phyloP scores from a whole-genome alignment of 495 filamentous ascomycete genomes.

The Hypoxylon crocopeplum region DNA sequence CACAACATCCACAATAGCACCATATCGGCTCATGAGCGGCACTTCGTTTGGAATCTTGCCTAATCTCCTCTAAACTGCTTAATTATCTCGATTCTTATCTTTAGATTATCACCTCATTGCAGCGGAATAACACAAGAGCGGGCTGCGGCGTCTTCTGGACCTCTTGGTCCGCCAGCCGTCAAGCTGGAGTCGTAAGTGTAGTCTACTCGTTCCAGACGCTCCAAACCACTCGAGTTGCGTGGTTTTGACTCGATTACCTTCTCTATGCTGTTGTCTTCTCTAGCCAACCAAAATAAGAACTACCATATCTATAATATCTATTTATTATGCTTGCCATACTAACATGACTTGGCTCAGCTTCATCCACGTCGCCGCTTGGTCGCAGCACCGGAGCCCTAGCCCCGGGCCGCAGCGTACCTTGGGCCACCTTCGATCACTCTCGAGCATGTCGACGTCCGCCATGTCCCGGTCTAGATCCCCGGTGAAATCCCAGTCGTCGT shows the following conservation, averaged over 20 bases:
- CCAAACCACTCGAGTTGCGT: not conserved
- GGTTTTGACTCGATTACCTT: too few species aligned
- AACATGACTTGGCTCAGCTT: constrained; percentile 50
- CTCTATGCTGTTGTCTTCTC: not conserved
- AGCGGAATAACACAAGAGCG: constrained; percentile 29
- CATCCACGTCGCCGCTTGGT: constrained; percentile 58
- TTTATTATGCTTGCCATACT: constrained; percentile 29
- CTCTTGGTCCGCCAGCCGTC: constrained; percentile 43
- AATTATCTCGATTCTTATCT: constrained; percentile 19
- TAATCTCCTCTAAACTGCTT: constrained; percentile 13
- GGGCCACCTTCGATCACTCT: constrained; percentile 59
- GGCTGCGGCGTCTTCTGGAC: constrained; percentile 34
- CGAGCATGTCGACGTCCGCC: constrained; percentile 49
- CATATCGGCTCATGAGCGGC: constrained; percentile 27
- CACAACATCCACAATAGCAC: constrained; percentile 23
- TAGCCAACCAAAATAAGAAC: not conserved
- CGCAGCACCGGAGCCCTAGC: constrained; percentile 52
- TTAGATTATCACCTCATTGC: constrained; percentile 30
- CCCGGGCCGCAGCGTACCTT: constrained; percentile 44
- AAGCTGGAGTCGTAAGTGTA: constrained; percentile 46
- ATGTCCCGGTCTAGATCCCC: constrained; percentile 41
- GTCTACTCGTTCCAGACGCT: not conserved
- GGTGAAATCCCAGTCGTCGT: constrained; percentile 40
- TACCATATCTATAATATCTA: constrained; percentile 1
- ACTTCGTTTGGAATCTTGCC: constrained; percentile 10